These are phyloP conservation scores for Penicillium sp. DNA, from an alignment of 2,329 filamentous ascomycete genomes.

Conservation along the genomic window DNA sequence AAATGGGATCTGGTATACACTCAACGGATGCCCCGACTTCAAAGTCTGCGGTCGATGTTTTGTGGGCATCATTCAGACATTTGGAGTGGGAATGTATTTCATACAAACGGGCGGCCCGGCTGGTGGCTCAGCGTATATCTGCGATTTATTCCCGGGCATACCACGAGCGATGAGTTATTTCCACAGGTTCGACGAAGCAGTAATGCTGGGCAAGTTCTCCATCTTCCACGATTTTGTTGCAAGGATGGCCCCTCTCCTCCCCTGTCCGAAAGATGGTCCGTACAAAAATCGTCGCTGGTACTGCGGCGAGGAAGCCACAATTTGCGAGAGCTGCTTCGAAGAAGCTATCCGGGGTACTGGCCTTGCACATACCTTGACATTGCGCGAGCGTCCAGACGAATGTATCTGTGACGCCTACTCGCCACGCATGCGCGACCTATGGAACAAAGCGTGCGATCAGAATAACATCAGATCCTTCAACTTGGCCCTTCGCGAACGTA, in stretches of 20 bases:
- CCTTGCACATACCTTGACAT: slow-evolving; percentile 1
- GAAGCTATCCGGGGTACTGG: slow-evolving; percentile 7
- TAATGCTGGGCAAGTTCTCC: background rate
- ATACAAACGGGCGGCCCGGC: background rate
- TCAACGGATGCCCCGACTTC: slow-evolving; percentile 4
- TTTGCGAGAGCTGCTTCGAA: slow-evolving; percentile 12
- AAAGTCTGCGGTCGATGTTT: slow-evolving; percentile 8
- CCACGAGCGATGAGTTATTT: slow-evolving; percentile 6
- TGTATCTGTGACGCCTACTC: slow-evolving; percentile 11
- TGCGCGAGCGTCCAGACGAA: background rate
- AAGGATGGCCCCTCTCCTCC: background rate
- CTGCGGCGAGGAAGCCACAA: slow-evolving; percentile 8
- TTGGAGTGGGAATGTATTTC: slow-evolving; percentile 2
- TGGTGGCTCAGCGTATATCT: slow-evolving; percentile 3
- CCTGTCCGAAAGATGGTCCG: slow-evolving; percentile 4
- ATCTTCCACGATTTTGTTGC: slow-evolving; percentile 8
- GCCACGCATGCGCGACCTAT: slow-evolving; percentile 9
- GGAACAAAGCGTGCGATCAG: slow-evolving; percentile 6
- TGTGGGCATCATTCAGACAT: slow-evolving; percentile 2
- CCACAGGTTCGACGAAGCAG: slow-evolving; percentile 4
- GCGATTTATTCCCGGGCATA: background rate
- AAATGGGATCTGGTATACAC: slow-evolving; percentile 9
- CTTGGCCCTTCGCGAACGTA: slow-evolving; percentile 1
- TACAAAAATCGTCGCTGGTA: slow-evolving; percentile 8
- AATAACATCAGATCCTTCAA: slow-evolving; percentile 7